phyloP scores from a whole-genome alignment of 345 rosid species.

The Brassica juncea region DNA sequence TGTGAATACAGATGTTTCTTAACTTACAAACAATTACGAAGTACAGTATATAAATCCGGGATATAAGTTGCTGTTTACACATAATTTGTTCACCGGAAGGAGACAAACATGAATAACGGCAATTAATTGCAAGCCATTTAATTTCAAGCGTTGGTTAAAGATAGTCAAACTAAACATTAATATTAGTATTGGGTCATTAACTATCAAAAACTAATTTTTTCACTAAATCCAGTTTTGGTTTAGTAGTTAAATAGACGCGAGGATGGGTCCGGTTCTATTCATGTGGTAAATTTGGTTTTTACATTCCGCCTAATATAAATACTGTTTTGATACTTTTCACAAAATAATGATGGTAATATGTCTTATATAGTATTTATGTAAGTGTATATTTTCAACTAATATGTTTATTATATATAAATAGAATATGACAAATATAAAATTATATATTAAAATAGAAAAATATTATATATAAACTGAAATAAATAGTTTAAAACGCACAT shows the following conservation, averaged over 20 bases:
- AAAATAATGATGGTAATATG: neutral
- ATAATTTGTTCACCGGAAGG: constrained; percentile 26
- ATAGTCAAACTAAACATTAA: constrained; percentile 33
- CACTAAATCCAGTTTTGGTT: constrained; percentile 8
- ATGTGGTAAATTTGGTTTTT: neutral
- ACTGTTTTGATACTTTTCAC: neutral
- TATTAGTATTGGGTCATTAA: constrained; percentile 1
- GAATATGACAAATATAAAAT: neutral
- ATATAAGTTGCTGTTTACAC: constrained; percentile 17
- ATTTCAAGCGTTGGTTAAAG: constrained; percentile 20
- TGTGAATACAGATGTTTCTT: constrained; percentile 16
- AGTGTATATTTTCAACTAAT: neutral
- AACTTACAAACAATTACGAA: constrained; percentile 15
- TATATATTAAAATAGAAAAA: neutral
- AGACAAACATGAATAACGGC: constrained; percentile 17
- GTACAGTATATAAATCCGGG: constrained; percentile 11
- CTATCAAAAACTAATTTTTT: neutral
- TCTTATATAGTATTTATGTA: neutral
- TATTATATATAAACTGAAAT: neutral
- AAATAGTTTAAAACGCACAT: neutral
- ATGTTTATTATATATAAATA: neutral
- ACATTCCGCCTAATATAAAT: neutral
- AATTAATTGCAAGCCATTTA: constrained; percentile 12
- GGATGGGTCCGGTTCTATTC: neutral
- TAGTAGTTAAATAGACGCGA: neutral